Evolutionary conservation across 345 rosid species (phyloP), one percentile per base, ranked within the genome.

Genomic region (Orychophragmus violaceus): DNA sequence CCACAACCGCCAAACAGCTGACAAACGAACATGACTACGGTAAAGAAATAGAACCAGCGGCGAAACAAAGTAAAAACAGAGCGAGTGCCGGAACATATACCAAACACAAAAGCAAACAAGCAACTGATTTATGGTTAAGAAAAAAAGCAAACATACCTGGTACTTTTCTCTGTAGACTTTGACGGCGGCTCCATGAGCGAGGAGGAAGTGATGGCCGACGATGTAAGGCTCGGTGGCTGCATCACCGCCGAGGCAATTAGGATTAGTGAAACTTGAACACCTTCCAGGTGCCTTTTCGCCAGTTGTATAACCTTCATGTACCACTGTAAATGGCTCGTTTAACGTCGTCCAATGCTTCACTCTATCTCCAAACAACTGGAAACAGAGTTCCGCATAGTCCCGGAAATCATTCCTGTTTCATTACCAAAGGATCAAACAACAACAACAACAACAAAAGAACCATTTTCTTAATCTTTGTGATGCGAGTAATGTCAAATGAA

Each of bases 351-450:
- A 82, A 6, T 78, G 71, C 53, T 78, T 82, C 13, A 82, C 84
- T 70, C 82, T 70, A 56, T 71, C 82, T 25, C 82, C 86, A 71
- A 80, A 82, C 45, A 21, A 14, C 64, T 56, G 16, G 61, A 80
- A 82, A 65, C 82, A 78, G 2, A 82, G 53, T 3, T 82, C 84
- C 1, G 77, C 84, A 29, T 76, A 82, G 48, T 76, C 78, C 0
- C 44, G 56, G 27, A 70, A 82, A 71, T 82, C 84, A 32, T 74
- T 49, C 37, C 77, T 74, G 45, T 67, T 37, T 66, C 70, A 36
- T 57, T 35, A 10, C 53, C 64, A 19, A 52, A 39, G 18, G 4
- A 57, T 48, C 25, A n/a, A n/a, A n/a, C n/a, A n/a, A n/a, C n/a
- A 46, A 64, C 54, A 25, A 37, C 21, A 39, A 41, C 19, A 2